Evolutionary conservation across 495 filamentous ascomycete genomes (phyloP).

Genomic region (Xylaria curta): DNA sequence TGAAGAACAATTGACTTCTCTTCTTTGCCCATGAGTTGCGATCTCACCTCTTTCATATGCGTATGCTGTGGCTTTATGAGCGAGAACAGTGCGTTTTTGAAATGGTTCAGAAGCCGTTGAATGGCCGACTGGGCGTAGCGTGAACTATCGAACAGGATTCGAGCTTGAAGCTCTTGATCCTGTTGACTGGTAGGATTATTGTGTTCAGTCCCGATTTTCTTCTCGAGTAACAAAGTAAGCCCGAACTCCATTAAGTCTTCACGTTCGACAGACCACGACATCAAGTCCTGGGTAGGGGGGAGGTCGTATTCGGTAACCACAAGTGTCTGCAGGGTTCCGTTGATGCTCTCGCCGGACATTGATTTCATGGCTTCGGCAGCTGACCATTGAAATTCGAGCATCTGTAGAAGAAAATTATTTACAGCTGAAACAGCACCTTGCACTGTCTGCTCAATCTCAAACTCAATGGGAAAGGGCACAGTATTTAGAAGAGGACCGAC

Average conservation of each 20-base stretch:
- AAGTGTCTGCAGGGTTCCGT: not conserved
- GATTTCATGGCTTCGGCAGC: not conserved
- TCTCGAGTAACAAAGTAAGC: not conserved
- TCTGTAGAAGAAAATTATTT: not conserved
- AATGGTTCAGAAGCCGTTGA: not conserved
- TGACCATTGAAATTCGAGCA: constrained; percentile 6
- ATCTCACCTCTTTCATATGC: not conserved
- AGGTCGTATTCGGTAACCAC: not conserved
- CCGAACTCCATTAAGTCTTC: constrained; percentile 1
- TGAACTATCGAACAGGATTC: not conserved
- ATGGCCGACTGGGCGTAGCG: not conserved
- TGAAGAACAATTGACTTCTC: not conserved
- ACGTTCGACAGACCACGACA: not conserved
- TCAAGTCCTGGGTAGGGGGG: not conserved
- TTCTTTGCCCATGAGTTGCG: not conserved
- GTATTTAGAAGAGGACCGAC: not conserved
- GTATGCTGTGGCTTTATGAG: not conserved
- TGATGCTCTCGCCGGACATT: not conserved
- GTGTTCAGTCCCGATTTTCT: not conserved
- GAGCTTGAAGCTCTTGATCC: not conserved
- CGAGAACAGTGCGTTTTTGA: not conserved
- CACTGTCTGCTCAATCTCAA: not conserved
- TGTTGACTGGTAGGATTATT: not conserved
- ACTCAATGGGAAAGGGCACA: not conserved
- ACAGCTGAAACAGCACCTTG: not conserved